Conservation (phyloP, 148 eudicot genomes). For the Fallopia convolvulus region DNA sequence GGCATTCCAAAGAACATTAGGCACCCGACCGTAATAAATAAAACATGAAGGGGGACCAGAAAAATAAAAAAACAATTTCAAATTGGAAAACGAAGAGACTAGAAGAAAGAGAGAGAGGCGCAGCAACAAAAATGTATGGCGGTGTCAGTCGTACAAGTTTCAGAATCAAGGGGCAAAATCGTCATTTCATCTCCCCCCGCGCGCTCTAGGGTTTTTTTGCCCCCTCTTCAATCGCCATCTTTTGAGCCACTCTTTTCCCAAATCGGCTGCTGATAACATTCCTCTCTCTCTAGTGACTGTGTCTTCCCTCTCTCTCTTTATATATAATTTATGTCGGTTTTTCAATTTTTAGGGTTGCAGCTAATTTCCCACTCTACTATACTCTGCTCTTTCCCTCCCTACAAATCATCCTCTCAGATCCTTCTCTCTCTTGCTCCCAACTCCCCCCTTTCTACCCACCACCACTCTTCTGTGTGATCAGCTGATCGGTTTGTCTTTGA, state of each 20-base stretch:
- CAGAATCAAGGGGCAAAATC: not conserved
- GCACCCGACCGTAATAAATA: not conserved
- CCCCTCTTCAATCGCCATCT: not conserved
- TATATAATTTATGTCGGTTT: conserved; percentile 3
- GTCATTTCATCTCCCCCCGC: not conserved
- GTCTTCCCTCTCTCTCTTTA: conserved; percentile 8
- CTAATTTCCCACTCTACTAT: not conserved
- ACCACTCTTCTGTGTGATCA: not conserved
- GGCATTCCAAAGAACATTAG: not conserved
- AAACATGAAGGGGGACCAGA: not conserved
- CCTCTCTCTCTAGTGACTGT: conserved; percentile 12
- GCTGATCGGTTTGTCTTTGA: not conserved
- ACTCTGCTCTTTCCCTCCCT: not conserved
- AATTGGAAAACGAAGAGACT: not conserved
- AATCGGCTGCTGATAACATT: conserved; percentile 11
- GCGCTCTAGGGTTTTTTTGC: conserved; percentile 9
- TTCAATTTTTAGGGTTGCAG: conserved; percentile 3
- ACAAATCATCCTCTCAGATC: not conserved
- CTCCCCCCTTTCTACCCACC: not conserved
- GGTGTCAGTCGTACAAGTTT: not conserved
- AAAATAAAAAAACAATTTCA: not conserved
- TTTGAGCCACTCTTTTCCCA: conserved; percentile 4
- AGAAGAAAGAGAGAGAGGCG: not conserved
- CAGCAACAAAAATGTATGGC: conserved; percentile 10
- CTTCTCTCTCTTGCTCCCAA: not conserved